Evolutionary conservation across 805 yeast species (phyloP), one percentile per base, ranked within the genome.

Genomic region (Nakazawaea anatomiae): DNA sequence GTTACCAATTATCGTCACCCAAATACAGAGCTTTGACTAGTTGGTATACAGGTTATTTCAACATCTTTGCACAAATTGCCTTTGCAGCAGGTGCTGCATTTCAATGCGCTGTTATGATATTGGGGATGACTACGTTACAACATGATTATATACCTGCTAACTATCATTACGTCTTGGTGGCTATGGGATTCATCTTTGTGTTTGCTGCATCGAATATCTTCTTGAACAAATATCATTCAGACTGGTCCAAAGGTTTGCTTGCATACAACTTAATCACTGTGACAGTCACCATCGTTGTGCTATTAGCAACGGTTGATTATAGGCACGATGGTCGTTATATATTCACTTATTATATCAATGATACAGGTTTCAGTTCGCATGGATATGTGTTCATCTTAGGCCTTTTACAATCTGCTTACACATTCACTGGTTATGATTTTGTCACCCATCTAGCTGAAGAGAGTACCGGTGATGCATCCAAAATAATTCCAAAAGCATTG

Each of bases 401-500:
- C 48, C 50, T 61, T 12, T 48, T 61, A 27, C 65, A 60, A 45
- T 54, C 58, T 34, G 63, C 62, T 12, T 60, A 57, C 47, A 60
- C 63, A 10, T 60, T 68, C 42, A 58, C 68, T 4, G 62, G 69
- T 47, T 67, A 63, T 49, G 73, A 68, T 54, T 63, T 67, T 6
- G 64, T 65, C 4, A 61, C 67, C 7, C 72, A 67, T 51, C 59
- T 65, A 57, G 67, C 71, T 3, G 70, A 67, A 50, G 71, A 68
- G 54, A 61, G 67, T 14, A 60, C 60, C 18, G 47, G 60, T 7
- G 55, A 57, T 30, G 62, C 62, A 4, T 60, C 57, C 36, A 61
- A 58, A 49, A 57, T 66, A 44, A 59, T 68, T 39, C 70, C 71
- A n/a, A 61, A 58, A 43, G 73, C 69, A 1, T 58, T 68, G 57